Evolutionary conservation across 371 early-diverging fungal species (phyloP).

Genomic region (Circinella umbellata): DNA sequence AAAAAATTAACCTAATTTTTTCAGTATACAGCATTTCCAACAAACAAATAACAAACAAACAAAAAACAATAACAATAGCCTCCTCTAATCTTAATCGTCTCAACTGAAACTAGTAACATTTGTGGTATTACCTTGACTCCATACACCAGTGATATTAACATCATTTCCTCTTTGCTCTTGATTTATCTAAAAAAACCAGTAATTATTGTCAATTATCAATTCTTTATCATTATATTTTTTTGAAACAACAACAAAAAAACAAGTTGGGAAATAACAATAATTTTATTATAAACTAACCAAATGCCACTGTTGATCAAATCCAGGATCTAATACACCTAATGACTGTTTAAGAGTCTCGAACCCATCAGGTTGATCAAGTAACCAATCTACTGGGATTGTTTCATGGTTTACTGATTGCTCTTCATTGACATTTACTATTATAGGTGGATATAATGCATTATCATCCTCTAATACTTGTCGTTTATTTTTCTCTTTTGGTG

Average conservation of each 20-base stretch:
- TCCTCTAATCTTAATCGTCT: too few relatives aligned
- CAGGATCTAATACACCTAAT: conserved; percentile 74
- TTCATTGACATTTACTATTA: conserved; percentile 24
- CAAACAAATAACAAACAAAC: not conserved
- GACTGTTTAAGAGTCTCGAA: conserved; percentile 21
- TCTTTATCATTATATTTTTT: too few relatives aligned
- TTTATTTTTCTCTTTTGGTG: not conserved
- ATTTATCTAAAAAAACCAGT: conserved; percentile 63
- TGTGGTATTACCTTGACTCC: conserved; percentile 73
- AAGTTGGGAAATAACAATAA: not conserved
- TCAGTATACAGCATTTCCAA: not conserved
- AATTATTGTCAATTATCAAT: not conserved
- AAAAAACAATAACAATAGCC: not conserved
- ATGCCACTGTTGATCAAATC: conserved; percentile 61
- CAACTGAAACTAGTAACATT: too few relatives aligned
- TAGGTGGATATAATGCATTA: conserved; percentile 26
- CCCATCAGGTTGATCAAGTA: conserved; percentile 23
- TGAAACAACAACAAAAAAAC: too few relatives aligned
- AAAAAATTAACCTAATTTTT: not conserved
- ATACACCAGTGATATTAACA: conserved; percentile 91
- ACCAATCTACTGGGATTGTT: conserved; percentile 2
- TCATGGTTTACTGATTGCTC: conserved; percentile 23
- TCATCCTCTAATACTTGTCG: conserved; percentile 16
- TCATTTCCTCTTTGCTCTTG: conserved; percentile 72
- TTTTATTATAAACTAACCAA: conserved; percentile 23